phyloP scores from a whole-genome alignment of 2,329 filamentous ascomycete genomes.

The Aurifilum marmelostoma region DNA sequence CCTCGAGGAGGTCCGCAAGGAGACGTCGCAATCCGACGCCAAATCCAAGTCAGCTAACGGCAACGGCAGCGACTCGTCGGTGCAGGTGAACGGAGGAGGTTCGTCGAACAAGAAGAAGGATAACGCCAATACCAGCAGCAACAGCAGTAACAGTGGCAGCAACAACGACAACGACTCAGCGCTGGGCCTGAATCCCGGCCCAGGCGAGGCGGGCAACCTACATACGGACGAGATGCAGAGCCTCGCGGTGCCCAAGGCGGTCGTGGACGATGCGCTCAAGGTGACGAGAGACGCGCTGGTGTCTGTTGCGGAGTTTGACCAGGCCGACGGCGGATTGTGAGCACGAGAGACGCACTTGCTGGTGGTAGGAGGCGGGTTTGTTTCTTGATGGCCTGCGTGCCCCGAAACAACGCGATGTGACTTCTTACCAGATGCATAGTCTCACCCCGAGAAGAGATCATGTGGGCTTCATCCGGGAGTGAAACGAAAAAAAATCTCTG shows the following conservation, averaged over 20 bases:
- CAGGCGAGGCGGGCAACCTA: slow-evolving; percentile 29
- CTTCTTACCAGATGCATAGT: neutral
- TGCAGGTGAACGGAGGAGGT: slow-evolving; percentile 35
- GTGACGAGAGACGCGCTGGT: slow-evolving; percentile 63
- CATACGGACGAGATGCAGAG: slow-evolving; percentile 35
- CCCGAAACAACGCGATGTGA: neutral
- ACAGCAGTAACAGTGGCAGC: neutral
- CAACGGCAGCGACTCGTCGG: slow-evolving; percentile 23
- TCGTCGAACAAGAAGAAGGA: slow-evolving; percentile 33
- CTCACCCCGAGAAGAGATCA: neutral
- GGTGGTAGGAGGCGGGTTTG: neutral
- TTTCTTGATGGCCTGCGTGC: neutral
- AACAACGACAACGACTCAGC: neutral
- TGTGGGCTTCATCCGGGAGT: neutral
- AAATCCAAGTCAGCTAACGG: slow-evolving; percentile 32
- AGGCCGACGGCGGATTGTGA: slow-evolving; percentile 28
- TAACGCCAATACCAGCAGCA: neutral
- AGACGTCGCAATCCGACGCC: slow-evolving; percentile 41
- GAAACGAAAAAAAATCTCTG: neutral
- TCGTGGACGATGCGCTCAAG: slow-evolving; percentile 66
- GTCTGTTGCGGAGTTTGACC: slow-evolving; percentile 47
- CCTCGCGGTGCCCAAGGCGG: slow-evolving; percentile 60
- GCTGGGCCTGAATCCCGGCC: slow-evolving; percentile 34
- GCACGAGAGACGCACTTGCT: neutral
- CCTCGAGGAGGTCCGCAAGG: slow-evolving; percentile 63